phyloP scores from a whole-genome alignment of 805 yeast genomes.

The Kodamaea sagamina region DNA sequence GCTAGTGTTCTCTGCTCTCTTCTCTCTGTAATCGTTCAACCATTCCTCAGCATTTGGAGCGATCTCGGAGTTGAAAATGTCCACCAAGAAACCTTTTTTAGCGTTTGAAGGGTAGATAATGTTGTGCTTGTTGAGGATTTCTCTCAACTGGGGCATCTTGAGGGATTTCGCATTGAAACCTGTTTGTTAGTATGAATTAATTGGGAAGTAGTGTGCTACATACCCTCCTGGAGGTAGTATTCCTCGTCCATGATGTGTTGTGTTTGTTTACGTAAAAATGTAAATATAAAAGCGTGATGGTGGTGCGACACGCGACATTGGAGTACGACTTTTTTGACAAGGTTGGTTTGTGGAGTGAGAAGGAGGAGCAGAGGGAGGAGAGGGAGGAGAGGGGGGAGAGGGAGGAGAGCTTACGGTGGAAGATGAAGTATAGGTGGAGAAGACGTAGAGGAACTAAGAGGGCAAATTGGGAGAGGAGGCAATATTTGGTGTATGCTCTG shows the following conservation, averaged over 20 bases:
- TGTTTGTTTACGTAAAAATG: slow-evolving; percentile 3
- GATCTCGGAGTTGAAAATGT: slow-evolving; percentile 58
- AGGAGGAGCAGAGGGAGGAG: too few species aligned
- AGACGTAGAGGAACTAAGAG: too few species aligned
- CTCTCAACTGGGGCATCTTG: slow-evolving; percentile 70
- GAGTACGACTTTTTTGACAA: too few species aligned
- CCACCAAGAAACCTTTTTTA: slow-evolving; percentile 65
- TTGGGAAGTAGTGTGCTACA: background rate
- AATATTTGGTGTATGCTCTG: too few species aligned
- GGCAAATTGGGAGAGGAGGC: too few species aligned
- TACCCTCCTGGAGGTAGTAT: slow-evolving; percentile 28
- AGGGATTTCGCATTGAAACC: slow-evolving; percentile 70
- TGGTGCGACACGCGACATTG: slow-evolving; percentile 10
- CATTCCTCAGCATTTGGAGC: slow-evolving; percentile 48
- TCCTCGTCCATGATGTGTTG: slow-evolving; percentile 23
- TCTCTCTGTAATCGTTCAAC: slow-evolving; percentile 29
- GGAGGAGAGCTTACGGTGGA: too few species aligned
- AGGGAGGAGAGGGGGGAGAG: too few species aligned
- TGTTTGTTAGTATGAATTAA: slow-evolving; percentile 25
- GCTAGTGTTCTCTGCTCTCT: background rate
- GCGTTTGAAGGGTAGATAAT: slow-evolving; percentile 62
- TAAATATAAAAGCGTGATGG: slow-evolving; percentile 7
- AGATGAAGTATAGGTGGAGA: too few species aligned
- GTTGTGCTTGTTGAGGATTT: slow-evolving; percentile 62
- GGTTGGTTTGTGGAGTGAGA: too few species aligned